Conservation (phyloP, 2,329 filamentous ascomycete species). For the Ophiocordyceps robertsii region DNA sequence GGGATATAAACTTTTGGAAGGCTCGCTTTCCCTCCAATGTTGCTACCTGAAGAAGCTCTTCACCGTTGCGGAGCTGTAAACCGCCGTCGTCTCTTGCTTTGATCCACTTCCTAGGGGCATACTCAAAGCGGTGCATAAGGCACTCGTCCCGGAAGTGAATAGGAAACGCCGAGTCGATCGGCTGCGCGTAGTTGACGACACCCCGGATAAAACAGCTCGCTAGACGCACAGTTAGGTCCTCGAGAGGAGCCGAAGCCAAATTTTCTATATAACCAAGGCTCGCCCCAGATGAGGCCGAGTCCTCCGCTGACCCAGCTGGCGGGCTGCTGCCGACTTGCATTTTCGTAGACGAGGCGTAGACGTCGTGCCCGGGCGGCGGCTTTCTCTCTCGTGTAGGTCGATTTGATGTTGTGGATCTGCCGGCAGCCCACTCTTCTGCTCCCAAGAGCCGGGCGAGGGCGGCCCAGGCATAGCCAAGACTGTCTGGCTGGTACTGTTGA, state of each 20-base stretch:
- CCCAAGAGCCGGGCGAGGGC: not conserved
- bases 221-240: not conserved
- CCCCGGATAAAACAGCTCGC: not conserved
- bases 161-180: not conserved
- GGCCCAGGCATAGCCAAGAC: constrained; percentile 1
- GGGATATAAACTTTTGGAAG: not conserved
- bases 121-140: not conserved
- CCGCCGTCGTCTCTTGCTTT: not conserved
- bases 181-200: not conserved
- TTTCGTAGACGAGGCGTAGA: not conserved
- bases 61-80: not conserved
- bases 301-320: not conserved
- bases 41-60: not conserved
- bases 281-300: not conserved
- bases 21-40: not conserved
- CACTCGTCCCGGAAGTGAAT: not conserved
- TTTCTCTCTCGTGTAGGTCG: not conserved
- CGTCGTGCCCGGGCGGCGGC: not conserved
- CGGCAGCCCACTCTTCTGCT: not conserved
- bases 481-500: not conserved
- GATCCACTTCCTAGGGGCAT: not conserved
- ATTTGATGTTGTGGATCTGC: not conserved
- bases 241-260: not conserved
- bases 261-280: not conserved
- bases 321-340: not conserved